Conservation (phyloP, 2,329 filamentous ascomycete species). For the Aureobasidium subglaciale region DNA sequence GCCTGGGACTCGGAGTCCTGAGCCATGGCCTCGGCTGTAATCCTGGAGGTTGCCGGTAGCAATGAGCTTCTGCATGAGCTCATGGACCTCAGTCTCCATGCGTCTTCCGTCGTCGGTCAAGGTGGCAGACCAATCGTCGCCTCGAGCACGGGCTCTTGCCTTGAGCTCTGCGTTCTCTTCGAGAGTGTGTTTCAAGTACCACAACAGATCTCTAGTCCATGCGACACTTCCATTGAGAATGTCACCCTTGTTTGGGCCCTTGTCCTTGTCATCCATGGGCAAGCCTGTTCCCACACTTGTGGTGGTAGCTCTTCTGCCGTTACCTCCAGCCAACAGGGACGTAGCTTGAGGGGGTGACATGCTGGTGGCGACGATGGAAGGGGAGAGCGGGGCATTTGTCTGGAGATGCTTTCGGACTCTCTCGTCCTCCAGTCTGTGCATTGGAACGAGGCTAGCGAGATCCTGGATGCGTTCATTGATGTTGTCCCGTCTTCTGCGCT, state of each 20-base stretch:
- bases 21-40: conserved; percentile 78
- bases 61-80: conserved; percentile 77
- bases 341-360: conserved; percentile 70
- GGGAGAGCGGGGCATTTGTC: conserved; percentile 84
- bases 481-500: conserved; percentile 89
- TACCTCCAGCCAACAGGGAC: conserved; percentile 78
- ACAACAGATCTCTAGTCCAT: conserved; percentile 97
- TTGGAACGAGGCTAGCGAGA: conserved; percentile 83
- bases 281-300: conserved; percentile 82
- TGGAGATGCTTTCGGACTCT: conserved; percentile 92
- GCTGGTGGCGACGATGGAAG: conserved; percentile 64
- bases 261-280: conserved; percentile 94
- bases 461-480: conserved; percentile 99
- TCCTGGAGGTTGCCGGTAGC: conserved; percentile 26
- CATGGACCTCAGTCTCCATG: conserved; percentile 88
- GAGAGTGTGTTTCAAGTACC: conserved; percentile 84
- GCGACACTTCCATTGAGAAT: conserved; percentile 95
- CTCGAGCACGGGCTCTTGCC: conserved; percentile 64
- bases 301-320: conserved; percentile 62
- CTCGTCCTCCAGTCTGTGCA: conserved; percentile 90
- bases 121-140: conserved; percentile 71
- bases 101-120: conserved; percentile 86
- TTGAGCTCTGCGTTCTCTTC: conserved; percentile 83
- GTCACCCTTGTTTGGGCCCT: conserved; percentile 96
- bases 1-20: conserved; percentile 81